Percentiles rank a stretch among this genome's conserved stretches.
phyloP scores from a whole-genome alignment of 129 eudicot genomes.

The Sambucus nigra region DNA sequence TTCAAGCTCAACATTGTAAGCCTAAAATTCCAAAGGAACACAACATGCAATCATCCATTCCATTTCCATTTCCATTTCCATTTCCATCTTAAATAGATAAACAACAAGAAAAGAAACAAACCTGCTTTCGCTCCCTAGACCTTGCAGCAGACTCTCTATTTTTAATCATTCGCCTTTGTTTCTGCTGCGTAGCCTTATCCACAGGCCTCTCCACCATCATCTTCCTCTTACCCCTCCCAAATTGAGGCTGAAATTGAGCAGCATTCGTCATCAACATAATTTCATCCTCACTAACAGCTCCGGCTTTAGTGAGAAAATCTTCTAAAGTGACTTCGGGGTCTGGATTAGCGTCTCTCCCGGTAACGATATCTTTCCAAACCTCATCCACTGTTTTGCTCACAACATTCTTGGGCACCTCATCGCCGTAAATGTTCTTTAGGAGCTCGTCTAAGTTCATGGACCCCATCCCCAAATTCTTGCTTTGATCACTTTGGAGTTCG shows the following conservation, averaged over 20 bases:
- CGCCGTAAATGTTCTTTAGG: too few relatives aligned
- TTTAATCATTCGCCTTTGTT: conserved; percentile 76
- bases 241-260: conserved; percentile 11
- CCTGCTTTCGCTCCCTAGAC: conserved; percentile 82
- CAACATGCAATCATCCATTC: not conserved
- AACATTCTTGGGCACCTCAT: not conserved
- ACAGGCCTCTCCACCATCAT: conserved; percentile 58
- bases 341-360: conserved; percentile 11
- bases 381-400: conserved; percentile 36
- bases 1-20: conserved; percentile 74
- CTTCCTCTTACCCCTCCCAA: conserved; percentile 50
- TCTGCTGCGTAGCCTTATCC: conserved; percentile 81
- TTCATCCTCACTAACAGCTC: conserved; percentile 65
- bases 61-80: not conserved
- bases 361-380: conserved; percentile 49
- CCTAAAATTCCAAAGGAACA: conserved; percentile 18
- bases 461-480: too few relatives aligned
- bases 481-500: too few relatives aligned
- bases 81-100: too few relatives aligned
- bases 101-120: conserved; percentile 3
- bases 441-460: too few relatives aligned
- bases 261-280: conserved; percentile 27
- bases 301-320: conserved; percentile 58
- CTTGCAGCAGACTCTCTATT: conserved; percentile 85
- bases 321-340: conserved; percentile 62